Evolutionary conservation across 2,329 filamentous ascomycete genomes (phyloP).

Genomic region (Fusarium lateritium): DNA sequence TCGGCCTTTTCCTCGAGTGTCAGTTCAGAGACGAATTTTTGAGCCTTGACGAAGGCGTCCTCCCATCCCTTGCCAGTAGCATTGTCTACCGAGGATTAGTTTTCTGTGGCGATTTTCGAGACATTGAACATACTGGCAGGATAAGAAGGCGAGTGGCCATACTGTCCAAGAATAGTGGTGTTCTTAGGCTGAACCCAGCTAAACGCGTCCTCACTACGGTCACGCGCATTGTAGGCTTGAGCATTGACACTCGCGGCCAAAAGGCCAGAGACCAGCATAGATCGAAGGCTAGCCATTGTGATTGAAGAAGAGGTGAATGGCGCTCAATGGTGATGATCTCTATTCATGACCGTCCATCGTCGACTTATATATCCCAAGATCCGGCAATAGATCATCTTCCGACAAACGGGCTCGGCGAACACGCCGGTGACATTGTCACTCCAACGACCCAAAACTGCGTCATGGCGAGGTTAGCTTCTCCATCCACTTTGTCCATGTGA

Average conservation of each 20-base stretch:
- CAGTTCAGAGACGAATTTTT: slow-evolving; percentile 51
- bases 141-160: slow-evolving; percentile 57
- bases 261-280: slow-evolving; percentile 58
- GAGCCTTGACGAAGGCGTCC: slow-evolving; percentile 55
- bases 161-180: slow-evolving; percentile 58
- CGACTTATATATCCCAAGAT: slow-evolving; percentile 35
- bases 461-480: slow-evolving; percentile 23
- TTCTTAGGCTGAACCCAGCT: slow-evolving; percentile 58
- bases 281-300: slow-evolving; percentile 44
- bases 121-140: slow-evolving; percentile 54
- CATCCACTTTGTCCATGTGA: background rate
- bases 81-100: slow-evolving; percentile 52
- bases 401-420: slow-evolving; percentile 10
- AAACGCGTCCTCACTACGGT: slow-evolving; percentile 52
- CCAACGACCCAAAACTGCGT: slow-evolving; percentile 23
- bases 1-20: slow-evolving; percentile 52
- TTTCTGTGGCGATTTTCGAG: fast-evolving
- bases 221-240: slow-evolving; percentile 47
- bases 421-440: background rate
- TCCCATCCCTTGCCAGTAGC: slow-evolving; percentile 57
- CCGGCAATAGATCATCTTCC: background rate
- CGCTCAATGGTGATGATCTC: slow-evolving; percentile 22
- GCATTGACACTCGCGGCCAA: slow-evolving; percentile 48
- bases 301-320: slow-evolving; percentile 11
- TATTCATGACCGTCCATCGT: background rate